Percentiles rank a stretch among this genome's conserved stretches.
phyloP scores from a whole-genome alignment of 371 early-diverging fungal species.

The Mortierella sp. region DNA sequence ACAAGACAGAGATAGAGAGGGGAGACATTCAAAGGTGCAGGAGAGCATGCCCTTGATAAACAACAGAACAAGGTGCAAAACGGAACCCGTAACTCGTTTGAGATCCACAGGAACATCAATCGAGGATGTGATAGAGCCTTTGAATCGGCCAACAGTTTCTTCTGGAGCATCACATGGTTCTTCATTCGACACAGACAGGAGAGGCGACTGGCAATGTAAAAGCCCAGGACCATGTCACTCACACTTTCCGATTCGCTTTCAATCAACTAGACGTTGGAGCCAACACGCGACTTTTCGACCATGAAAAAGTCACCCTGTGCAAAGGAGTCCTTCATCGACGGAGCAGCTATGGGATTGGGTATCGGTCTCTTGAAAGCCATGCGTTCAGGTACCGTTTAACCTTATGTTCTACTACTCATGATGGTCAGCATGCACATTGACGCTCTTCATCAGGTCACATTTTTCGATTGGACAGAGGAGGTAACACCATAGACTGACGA shows the following conservation, averaged over 20 bases:
- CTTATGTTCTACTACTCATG: background rate
- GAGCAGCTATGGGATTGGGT: slow-evolving; percentile 48
- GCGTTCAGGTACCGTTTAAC: slow-evolving; percentile 27
- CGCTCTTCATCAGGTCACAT: background rate
- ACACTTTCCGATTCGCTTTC: background rate
- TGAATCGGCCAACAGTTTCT: too few species aligned
- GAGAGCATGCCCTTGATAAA: too few species aligned
- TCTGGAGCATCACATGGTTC: too few species aligned
- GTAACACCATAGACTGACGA: background rate
- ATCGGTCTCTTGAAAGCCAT: slow-evolving; percentile 48
- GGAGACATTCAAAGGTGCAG: background rate
- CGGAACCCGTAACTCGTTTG: too few species aligned
- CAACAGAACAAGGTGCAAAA: too few species aligned
- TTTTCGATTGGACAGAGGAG: background rate
- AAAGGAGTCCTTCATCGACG: slow-evolving; percentile 56
- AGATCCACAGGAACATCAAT: too few species aligned
- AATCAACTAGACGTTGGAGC: slow-evolving; percentile 36
- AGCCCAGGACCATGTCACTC: background rate
- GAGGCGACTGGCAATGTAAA: background rate
- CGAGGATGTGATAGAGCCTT: too few species aligned
- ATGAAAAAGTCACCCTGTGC: slow-evolving; percentile 55
- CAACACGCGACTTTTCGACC: slow-evolving; percentile 43
- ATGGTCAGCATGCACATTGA: background rate
- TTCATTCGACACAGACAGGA: too few species aligned
- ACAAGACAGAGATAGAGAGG: too few species aligned